Evolutionary conservation across 2,329 filamentous ascomycete species (phyloP).

Genomic region (Dactylellina cionopaga): DNA sequence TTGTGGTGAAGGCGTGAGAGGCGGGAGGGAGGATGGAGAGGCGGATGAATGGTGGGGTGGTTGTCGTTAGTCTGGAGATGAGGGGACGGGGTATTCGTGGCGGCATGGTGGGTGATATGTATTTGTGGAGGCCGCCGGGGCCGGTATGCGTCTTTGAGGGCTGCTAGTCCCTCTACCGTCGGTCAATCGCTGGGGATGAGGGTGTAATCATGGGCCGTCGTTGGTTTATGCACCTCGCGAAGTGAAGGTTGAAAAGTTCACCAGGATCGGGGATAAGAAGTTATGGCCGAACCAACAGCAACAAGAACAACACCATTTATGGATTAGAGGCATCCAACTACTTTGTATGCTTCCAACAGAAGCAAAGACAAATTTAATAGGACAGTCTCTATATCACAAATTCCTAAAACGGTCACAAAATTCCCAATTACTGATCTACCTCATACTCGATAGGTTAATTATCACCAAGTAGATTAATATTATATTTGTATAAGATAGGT

Average conservation of each 20-base stretch:
- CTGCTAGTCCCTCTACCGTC: constrained; percentile 10
- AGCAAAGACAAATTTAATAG: too few relatives aligned
- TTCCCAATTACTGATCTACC: too few relatives aligned
- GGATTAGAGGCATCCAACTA: too few relatives aligned
- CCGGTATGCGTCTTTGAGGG: constrained; percentile 7
- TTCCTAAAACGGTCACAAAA: too few relatives aligned
- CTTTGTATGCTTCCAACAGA: too few relatives aligned
- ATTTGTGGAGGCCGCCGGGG: constrained; percentile 28
- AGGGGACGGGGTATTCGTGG: constrained; percentile 39
- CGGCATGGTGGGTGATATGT: constrained; percentile 30
- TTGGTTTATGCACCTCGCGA: not conserved
- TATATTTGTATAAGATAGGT: too few relatives aligned
- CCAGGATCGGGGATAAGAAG: constrained; percentile 35
- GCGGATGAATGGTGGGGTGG: constrained; percentile 17
- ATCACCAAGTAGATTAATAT: too few relatives aligned
- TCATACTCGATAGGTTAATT: too few relatives aligned
- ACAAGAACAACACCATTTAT: too few relatives aligned
- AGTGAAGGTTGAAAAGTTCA: constrained; percentile 45
- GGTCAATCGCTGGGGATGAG: constrained; percentile 25
- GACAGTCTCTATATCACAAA: too few relatives aligned
- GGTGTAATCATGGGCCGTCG: constrained; percentile 8
- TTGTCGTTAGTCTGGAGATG: constrained; percentile 13
- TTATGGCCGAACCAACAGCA: not conserved
- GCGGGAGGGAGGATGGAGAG: constrained; percentile 2
- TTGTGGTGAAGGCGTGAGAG: constrained; percentile 58